These are phyloP conservation scores for Epichloe elymi DNA, from an alignment of 2,329 filamentous ascomycete species.

Conservation along the genomic window DNA sequence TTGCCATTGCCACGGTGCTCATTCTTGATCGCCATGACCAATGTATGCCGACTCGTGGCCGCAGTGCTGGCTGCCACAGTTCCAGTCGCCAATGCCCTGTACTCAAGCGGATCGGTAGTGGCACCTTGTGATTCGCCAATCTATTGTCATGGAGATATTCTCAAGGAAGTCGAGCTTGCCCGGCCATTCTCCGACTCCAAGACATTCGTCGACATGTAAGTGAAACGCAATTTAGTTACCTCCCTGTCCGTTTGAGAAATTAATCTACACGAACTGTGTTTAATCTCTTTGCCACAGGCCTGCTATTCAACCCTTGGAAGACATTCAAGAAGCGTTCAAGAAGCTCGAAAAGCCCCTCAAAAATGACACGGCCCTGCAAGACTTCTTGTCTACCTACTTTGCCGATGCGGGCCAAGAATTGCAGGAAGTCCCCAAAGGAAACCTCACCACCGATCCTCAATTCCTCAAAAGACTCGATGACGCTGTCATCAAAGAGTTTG, in stretches of 20 bases:
- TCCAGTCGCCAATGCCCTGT: constrained; percentile 31
- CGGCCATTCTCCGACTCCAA: constrained; percentile 54
- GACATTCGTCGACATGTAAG: constrained; percentile 57
- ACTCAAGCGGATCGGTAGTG: constrained; percentile 44
- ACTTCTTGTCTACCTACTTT: constrained; percentile 51
- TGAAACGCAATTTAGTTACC: constrained; percentile 2
- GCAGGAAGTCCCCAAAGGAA: constrained; percentile 33
- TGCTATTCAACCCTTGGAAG: constrained; percentile 42
- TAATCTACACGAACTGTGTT: not conserved
- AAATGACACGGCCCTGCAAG: constrained; percentile 49
- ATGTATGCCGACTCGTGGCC: constrained; percentile 13
- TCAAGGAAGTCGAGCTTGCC: constrained; percentile 49
- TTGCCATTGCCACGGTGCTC: not conserved
- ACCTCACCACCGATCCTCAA: constrained; percentile 41
- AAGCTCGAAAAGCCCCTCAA: constrained; percentile 45
- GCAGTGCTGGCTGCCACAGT: constrained; percentile 15
- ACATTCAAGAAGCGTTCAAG: constrained; percentile 49
- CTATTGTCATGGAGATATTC: constrained; percentile 53
- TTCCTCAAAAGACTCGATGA: constrained; percentile 47
- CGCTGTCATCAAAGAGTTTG: constrained; percentile 45
- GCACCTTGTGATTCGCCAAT: constrained; percentile 55
- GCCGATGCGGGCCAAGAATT: constrained; percentile 51
- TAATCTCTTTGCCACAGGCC: constrained; percentile 29
- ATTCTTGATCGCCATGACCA: constrained; percentile 11
- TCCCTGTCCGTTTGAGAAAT: not conserved